phyloP scores from a whole-genome alignment of 2,329 filamentous ascomycete genomes.

The Pseudocercospora musae region DNA sequence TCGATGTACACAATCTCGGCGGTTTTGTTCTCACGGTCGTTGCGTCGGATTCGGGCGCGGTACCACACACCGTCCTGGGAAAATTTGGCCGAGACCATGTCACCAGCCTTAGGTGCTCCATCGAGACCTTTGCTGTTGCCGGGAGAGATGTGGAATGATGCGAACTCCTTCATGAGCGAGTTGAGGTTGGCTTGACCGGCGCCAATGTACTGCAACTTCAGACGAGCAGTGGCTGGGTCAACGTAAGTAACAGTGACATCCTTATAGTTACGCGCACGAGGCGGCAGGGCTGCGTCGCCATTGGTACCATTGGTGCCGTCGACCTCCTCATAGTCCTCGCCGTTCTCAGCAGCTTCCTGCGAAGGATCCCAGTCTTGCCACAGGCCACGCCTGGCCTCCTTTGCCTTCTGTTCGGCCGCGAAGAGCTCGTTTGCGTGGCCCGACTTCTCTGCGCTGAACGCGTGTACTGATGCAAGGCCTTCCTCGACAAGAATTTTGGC shows the following conservation, averaged over 20 bases:
- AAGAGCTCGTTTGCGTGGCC: conserved; percentile 85
- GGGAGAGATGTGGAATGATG: conserved; percentile 81
- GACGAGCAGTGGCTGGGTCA: conserved; percentile 67
- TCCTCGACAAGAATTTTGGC: conserved; percentile 91
- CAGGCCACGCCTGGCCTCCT: conserved; percentile 80
- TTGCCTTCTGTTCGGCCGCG: conserved; percentile 82
- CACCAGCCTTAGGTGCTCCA: conserved; percentile 81
- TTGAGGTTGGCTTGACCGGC: conserved; percentile 80
- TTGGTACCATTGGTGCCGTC: conserved; percentile 47
- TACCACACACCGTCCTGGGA: conserved; percentile 91
- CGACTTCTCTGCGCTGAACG: conserved; percentile 92
- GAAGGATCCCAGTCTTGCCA: conserved; percentile 96
- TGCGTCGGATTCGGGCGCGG: conserved; percentile 82
- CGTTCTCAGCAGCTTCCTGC: conserved; percentile 64
- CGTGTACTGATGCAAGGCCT: conserved; percentile 85
- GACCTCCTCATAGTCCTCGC: conserved; percentile 39
- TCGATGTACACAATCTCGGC: conserved; percentile 93
- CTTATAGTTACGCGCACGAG: conserved; percentile 81
- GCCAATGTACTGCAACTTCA: conserved; percentile 91
- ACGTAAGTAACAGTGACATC: conserved; percentile 91
- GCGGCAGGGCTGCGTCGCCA: conserved; percentile 50
- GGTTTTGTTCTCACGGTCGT: conserved; percentile 84
- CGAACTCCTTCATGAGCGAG: conserved; percentile 85
- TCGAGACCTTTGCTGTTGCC: conserved; percentile 67
- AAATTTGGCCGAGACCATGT: conserved; percentile 89